These are phyloP conservation scores for Cryptococcus sp. DNA, from an alignment of 1,284 basidiomycete genomes.

Conservation along the genomic window DNA sequence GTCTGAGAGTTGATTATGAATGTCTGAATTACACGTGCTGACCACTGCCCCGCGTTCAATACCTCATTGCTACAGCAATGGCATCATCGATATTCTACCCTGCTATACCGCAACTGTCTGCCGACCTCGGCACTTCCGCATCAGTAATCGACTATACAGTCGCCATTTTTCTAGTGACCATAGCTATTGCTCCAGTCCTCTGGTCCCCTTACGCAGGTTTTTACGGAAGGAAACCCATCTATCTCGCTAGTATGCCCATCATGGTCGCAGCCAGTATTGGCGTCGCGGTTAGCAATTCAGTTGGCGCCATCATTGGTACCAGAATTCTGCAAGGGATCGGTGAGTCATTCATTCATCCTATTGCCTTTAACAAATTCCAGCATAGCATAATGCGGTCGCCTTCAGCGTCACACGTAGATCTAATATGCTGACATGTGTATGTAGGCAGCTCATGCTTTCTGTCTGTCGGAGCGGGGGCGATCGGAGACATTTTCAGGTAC, in stretches of 20 bases:
- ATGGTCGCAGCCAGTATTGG: constrained; percentile 64
- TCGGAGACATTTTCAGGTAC: constrained; percentile 64
- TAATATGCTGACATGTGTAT: neutral
- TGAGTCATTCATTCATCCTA: no score
- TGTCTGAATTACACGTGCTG: no score
- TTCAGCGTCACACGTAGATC: no score
- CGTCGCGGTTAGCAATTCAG: constrained; percentile 57
- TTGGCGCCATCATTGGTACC: constrained; percentile 62
- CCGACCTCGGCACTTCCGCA: constrained; percentile 62
- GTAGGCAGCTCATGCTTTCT: constrained; percentile 55
- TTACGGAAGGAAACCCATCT: constrained; percentile 65
- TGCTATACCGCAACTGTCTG: constrained; percentile 65
- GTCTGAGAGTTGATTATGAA: no score
- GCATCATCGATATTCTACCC: constrained; percentile 69
- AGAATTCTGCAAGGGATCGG: constrained; percentile 68
- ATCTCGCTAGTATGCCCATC: constrained; percentile 63
- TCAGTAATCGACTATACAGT: constrained; percentile 61
- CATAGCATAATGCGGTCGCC: no score
- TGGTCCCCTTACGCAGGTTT: constrained; percentile 62
- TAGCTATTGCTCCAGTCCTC: constrained; percentile 55
- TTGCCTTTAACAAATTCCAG: neutral
- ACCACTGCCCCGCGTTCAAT: neutral
- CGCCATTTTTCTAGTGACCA: constrained; percentile 55
- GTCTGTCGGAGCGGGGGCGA: constrained; percentile 63
- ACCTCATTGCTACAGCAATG: constrained; percentile 57